Evolutionary conservation across 306 rosid genomes (phyloP).

Genomic region (Prunus armeniaca): DNA sequence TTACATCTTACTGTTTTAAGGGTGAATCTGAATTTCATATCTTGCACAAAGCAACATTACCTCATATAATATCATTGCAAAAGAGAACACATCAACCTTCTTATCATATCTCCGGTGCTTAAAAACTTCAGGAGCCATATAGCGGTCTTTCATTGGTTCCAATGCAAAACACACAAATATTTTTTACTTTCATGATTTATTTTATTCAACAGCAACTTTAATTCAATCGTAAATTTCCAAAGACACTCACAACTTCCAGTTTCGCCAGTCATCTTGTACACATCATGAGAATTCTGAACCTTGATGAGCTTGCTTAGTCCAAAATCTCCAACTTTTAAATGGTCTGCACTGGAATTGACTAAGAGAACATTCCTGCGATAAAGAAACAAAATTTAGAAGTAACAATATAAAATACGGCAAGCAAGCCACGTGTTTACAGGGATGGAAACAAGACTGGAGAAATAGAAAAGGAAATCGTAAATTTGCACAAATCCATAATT

Average conservation of each 20-base stretch:
- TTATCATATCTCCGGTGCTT: constrained; percentile 84
- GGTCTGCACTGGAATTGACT: constrained; percentile 94
- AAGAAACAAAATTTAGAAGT: constrained; percentile 17
- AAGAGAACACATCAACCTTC: constrained; percentile 94
- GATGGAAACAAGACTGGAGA: constrained; percentile 1
- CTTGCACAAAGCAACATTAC: constrained; percentile 39
- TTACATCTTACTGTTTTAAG: not conserved
- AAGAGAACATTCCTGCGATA: constrained; percentile 88
- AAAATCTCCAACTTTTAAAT: constrained; percentile 95
- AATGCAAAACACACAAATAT: constrained; percentile 19
- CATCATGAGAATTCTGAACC: constrained; percentile 85
- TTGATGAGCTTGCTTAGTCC: constrained; percentile 98
- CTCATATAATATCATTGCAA: constrained; percentile 92
- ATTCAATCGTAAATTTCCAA: constrained; percentile 14
- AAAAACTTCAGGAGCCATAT: constrained; percentile 97
- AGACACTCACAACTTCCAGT: constrained; percentile 95
- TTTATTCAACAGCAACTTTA: constrained; percentile 15
- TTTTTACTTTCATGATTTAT: not conserved
- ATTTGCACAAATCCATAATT: not conserved
- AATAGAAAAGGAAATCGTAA: not conserved
- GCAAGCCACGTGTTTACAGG: constrained; percentile 22
- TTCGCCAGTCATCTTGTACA: constrained; percentile 99
- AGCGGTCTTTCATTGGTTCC: constrained; percentile 61
- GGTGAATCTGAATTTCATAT: not conserved
- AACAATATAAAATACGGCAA: constrained; percentile 3